A percentile compares a stretch with the other conserved stretches of the same genome.
phyloP scores from a whole-genome alignment of 1,284 basidiomycete genomes.

The Melanopsichium pennsylvanicum region DNA sequence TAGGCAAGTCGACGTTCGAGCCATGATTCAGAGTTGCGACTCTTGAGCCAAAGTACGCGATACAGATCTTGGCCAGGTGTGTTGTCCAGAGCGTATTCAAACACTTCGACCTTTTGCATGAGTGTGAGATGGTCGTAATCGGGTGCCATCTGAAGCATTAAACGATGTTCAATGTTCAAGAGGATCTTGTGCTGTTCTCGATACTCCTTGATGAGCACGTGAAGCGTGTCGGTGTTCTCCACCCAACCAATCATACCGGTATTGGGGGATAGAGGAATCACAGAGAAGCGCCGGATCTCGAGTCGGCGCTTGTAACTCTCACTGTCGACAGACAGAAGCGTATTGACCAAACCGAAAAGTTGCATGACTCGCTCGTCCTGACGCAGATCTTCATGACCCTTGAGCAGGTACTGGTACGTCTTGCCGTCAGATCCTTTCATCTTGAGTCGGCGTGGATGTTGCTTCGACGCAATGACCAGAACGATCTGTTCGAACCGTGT shows the following conservation, averaged over 20 bases:
- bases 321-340: slow-evolving; percentile 88
- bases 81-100: slow-evolving; percentile 98
- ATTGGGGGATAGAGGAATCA: slow-evolving; percentile 94
- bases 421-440: slow-evolving; percentile 90
- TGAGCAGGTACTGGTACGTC: slow-evolving; percentile 91
- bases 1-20: slow-evolving; percentile 95
- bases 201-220: slow-evolving; percentile 86
- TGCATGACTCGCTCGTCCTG: slow-evolving; percentile 99
- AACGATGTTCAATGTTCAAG: slow-evolving; percentile 95
- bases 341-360: slow-evolving; percentile 96
- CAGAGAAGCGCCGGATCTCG: slow-evolving; percentile 90
- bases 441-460: slow-evolving; percentile 88
- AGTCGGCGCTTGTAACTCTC: slow-evolving; percentile 95
- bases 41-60: slow-evolving; percentile 95
- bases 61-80: slow-evolving; percentile 99
- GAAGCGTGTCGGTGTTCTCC: slow-evolving; percentile 95
- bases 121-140: slow-evolving; percentile 95
- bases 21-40: slow-evolving; percentile 95
- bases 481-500: slow-evolving; percentile 70
- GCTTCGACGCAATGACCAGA: slow-evolving; percentile 95
- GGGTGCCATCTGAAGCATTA: slow-evolving; percentile 99
- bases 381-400: slow-evolving; percentile 98
- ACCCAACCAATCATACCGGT: slow-evolving; percentile 96
- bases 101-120: slow-evolving; percentile 98
- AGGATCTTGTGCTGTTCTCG: slow-evolving; percentile 77